phyloP scores from a whole-genome alignment of 177 flowering plant genomes.

The Telopea speciosissima region DNA sequence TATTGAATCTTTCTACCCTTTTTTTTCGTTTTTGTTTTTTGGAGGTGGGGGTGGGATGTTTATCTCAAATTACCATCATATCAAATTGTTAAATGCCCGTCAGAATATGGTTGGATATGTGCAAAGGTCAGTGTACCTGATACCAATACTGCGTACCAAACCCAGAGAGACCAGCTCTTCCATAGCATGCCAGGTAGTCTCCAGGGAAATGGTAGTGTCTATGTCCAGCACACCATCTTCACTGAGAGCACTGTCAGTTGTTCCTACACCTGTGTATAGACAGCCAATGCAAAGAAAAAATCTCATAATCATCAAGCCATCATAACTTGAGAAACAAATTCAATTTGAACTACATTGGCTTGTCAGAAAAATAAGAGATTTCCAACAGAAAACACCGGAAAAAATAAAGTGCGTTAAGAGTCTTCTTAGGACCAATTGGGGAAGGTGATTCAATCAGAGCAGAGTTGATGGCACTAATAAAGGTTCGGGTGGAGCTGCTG shows the following conservation, averaged over 20 bases:
- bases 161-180: constrained; percentile 86
- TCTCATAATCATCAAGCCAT: background rate
- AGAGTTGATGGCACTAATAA: too few species aligned
- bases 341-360: too few species aligned
- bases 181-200: constrained; percentile 95
- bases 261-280: constrained; percentile 59
- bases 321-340: background rate
- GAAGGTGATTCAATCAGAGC: too few species aligned
- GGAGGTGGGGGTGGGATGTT: background rate
- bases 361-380: too few species aligned
- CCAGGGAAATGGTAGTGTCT: constrained; percentile 80
- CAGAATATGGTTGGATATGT: background rate
- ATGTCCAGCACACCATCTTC: constrained; percentile 85
- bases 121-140: constrained; percentile 43
- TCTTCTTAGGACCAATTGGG: too few species aligned
- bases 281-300: background rate
- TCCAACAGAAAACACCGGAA: too few species aligned
- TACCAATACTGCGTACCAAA: constrained; percentile 87
- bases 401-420: too few species aligned
- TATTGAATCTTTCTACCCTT: too few species aligned
- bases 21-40: too few species aligned
- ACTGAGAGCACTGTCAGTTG: constrained; percentile 66
- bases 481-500: too few species aligned
- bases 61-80: background rate
- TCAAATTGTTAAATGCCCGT: background rate